phyloP scores from a whole-genome alignment of 1,139 yeast genomes.

The Geotrichum macrosporum region DNA sequence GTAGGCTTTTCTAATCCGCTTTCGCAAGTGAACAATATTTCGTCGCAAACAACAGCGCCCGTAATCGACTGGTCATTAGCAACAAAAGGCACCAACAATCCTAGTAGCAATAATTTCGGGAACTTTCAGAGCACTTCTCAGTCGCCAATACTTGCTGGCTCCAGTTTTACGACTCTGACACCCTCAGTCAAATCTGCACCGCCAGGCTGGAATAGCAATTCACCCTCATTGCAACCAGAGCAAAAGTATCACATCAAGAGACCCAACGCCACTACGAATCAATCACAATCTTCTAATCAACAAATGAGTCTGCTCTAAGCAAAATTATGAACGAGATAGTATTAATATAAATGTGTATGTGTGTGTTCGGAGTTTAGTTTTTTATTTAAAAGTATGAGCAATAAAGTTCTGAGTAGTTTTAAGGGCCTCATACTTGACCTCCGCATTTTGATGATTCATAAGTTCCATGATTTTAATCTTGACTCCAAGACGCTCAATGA shows the following conservation, averaged over 20 bases:
- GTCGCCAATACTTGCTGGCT: not conserved
- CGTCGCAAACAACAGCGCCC: not conserved
- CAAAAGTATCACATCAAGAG: conserved; percentile 11
- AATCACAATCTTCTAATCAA: not conserved
- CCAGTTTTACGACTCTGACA: not conserved
- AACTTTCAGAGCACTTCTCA: conserved; percentile 1
- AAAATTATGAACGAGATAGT: no score
- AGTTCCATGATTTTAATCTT: conserved; percentile 80
- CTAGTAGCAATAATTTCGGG: conserved; percentile 4
- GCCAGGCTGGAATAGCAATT: conserved; percentile 11
- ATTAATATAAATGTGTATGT: no score
- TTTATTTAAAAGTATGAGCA: conserved; percentile 56
- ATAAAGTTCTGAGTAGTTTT: conserved; percentile 90
- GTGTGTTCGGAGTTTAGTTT: no score
- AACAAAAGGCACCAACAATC: not conserved
- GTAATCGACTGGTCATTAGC: conserved; percentile 19
- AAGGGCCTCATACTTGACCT: conserved; percentile 90
- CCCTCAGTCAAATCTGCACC: conserved; percentile 3
- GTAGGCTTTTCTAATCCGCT: not conserved
- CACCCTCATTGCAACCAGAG: conserved; percentile 5
- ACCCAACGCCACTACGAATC: not conserved
- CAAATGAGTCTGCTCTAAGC: conserved; percentile 12
- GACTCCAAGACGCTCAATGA: conserved; percentile 50
- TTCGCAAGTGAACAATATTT: not conserved
- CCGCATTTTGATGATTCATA: conserved; percentile 77